Conservation (phyloP, 139 green algal genomes). For the Chlorella sp. region DNA sequence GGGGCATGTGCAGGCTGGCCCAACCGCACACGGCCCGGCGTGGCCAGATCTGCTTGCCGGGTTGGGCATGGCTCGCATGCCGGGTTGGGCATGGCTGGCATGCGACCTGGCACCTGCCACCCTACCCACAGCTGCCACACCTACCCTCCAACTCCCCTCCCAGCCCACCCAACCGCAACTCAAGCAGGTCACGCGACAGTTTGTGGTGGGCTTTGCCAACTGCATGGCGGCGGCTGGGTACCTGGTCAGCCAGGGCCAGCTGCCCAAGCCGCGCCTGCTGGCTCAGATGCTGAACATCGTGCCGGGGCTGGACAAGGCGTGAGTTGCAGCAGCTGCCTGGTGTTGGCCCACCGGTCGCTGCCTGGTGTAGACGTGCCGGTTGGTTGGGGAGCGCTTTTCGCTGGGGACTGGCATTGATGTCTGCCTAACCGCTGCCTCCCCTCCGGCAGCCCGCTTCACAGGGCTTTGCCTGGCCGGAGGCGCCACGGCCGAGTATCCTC, state of each 20-base stretch:
- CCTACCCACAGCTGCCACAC: no score
- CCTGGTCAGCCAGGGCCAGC: conserved; percentile 33
- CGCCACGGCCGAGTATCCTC: not conserved
- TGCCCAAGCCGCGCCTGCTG: conserved; percentile 46
- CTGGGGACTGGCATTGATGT: not conserved
- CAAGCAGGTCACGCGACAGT: conserved; percentile 22
- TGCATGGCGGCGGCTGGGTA: conserved; percentile 30
- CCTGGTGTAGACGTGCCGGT: no score
- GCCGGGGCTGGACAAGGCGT: conserved; percentile 43
- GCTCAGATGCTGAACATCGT: conserved; percentile 32
- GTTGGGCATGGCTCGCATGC: no score
- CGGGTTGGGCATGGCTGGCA: no score
- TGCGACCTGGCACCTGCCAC: no score
- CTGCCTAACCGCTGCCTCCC: not conserved
- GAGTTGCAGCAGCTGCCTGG: not conserved
- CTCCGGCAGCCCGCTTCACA: not conserved
- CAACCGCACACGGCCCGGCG: no score
- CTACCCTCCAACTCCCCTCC: no score
- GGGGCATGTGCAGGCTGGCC: no score
- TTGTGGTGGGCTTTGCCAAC: conserved; percentile 39
- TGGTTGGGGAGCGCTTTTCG: no score
- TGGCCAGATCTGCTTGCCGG: no score
- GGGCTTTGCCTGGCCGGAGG: not conserved
- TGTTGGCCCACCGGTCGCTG: no score
- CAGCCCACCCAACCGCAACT: no score